Base-by-base conservation (phyloP, 2,329 filamentous ascomycete species). In the Coniochaeta sp. region DNA sequence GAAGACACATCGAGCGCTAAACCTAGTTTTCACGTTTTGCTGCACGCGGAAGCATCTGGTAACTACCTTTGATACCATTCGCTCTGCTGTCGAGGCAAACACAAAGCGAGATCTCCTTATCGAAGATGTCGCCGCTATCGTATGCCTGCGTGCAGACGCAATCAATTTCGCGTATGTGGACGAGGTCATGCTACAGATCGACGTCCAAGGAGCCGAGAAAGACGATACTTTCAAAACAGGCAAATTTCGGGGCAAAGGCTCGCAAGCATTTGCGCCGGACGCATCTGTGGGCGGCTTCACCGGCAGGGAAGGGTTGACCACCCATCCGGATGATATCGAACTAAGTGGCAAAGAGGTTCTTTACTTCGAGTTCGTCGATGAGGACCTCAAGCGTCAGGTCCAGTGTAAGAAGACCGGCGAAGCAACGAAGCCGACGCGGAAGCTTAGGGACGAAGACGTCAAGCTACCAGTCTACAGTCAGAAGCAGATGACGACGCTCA, bases 381-480 rank as follows among this genome's bases (percentile, higher is more conserved):
- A 89, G 0, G 93, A 97, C 70, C 74, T 98, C 65, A 97, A 93
- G 75, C 82, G 89, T 44, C 88, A 96, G 70, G 89, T 92, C 0
- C 78, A 81, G 59, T 78, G 88, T 70, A 83, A 85, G 59, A 90
- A 89, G 71, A 91, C 89, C 0, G 90, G 89, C 1, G 86, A 93
- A 71, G 81, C 87, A 0, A 85, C 81, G 0, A 89, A 87, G 59
- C 82, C 89, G 0, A 85, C 80, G 14, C 82, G 86, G 61, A 90
- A 84, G 68, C 77, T 92, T 64, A 82, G 85, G 61, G 84, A 93
- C 22, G 92, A 96, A 68, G 86, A 91, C 62, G 71, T 98, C 65
- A 96, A 90, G 73, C 91, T 97, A 86, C 95, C 93, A 0, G 90
- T 96, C 9, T 97, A 87, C 76, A 91, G 91, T 64, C 93, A 96